These are phyloP conservation scores for Xerocomellus amylosporus DNA, from an alignment of 768 basidiomycete genomes.

Conservation along the genomic window DNA sequence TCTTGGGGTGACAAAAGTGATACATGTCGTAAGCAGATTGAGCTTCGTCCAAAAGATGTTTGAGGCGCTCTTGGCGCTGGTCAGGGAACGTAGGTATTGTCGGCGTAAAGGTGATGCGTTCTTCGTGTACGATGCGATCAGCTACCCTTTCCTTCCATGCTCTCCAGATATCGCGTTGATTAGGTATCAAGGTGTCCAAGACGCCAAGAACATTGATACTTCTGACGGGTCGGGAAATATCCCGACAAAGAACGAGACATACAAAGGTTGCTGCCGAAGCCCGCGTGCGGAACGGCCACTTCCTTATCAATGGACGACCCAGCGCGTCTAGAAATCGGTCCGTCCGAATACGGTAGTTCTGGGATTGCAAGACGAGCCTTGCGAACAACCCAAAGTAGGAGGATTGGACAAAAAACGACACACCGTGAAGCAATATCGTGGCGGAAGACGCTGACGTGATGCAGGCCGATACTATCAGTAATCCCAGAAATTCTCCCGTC, in stretches of 20 bases:
- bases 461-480: slow-evolving; percentile 4
- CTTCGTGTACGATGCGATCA: slow-evolving; percentile 17
- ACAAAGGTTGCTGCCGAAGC: slow-evolving; percentile 19
- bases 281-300: slow-evolving; percentile 14
- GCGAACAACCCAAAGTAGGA: slow-evolving; percentile 19
- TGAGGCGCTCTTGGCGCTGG: slow-evolving; percentile 5
- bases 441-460: slow-evolving; percentile 1
- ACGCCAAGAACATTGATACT: slow-evolving; percentile 7
- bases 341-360: slow-evolving; percentile 18
- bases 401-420: slow-evolving; percentile 11
- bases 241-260: slow-evolving; percentile 15
- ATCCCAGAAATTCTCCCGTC: slow-evolving; percentile 10
- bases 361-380: slow-evolving; percentile 13
- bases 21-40: slow-evolving; percentile 3
- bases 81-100: slow-evolving; percentile 18
- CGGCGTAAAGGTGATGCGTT: slow-evolving; percentile 8
- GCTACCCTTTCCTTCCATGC: slow-evolving; percentile 18
- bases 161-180: slow-evolving; percentile 15
- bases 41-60: slow-evolving; percentile 12
- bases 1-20: background rate
- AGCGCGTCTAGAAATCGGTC: slow-evolving; percentile 8
- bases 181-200: slow-evolving; percentile 12
- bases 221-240: slow-evolving; percentile 11
- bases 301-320: slow-evolving; percentile 6
- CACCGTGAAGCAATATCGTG: slow-evolving; percentile 6